A percentile compares a stretch with the other conserved stretches of the same genome.
Conservation (phyloP, 805 yeast genomes). For the Yarrowia yakushimensis region DNA sequence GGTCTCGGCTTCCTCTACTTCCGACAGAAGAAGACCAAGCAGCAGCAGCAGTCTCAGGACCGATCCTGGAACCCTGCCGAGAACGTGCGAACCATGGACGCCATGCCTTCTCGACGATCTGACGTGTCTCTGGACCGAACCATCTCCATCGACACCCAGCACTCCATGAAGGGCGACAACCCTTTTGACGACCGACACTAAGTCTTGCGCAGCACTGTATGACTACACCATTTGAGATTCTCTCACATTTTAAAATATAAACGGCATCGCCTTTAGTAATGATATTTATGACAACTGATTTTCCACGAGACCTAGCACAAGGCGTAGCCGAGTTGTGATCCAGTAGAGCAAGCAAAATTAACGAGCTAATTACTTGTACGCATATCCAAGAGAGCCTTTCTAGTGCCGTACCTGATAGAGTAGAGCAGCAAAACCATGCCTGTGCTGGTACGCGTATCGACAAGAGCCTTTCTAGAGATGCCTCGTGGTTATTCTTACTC, state of each 20-base stretch:
- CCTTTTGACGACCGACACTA: not conserved
- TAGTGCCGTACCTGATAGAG: too few species aligned
- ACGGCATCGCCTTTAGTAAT: not conserved
- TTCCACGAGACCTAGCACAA: too few species aligned
- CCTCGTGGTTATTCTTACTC: too few species aligned
- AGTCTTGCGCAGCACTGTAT: not conserved
- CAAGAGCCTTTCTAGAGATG: too few species aligned
- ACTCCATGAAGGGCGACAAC: conserved; percentile 23
- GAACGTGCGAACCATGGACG: conserved; percentile 18
- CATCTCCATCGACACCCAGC: conserved; percentile 11
- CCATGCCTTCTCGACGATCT: conserved; percentile 17
- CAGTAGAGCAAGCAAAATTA: too few species aligned
- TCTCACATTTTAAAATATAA: not conserved
- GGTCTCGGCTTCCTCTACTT: conserved; percentile 34
- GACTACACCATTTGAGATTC: conserved; percentile 22
- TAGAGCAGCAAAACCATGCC: too few species aligned
- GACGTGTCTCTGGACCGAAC: conserved; percentile 22
- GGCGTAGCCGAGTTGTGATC: not conserved
- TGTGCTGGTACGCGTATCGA: too few species aligned
- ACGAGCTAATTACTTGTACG: too few species aligned
- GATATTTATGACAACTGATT: not conserved
- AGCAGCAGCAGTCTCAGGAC: not conserved
- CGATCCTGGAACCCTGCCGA: conserved; percentile 22
- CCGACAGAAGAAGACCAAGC: conserved; percentile 33
- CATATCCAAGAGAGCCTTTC: too few species aligned